Evolutionary conservation across 768 basidiomycete genomes (phyloP), one percentile per base, ranked within the genome.

Genomic region (Amanita brunnescens): DNA sequence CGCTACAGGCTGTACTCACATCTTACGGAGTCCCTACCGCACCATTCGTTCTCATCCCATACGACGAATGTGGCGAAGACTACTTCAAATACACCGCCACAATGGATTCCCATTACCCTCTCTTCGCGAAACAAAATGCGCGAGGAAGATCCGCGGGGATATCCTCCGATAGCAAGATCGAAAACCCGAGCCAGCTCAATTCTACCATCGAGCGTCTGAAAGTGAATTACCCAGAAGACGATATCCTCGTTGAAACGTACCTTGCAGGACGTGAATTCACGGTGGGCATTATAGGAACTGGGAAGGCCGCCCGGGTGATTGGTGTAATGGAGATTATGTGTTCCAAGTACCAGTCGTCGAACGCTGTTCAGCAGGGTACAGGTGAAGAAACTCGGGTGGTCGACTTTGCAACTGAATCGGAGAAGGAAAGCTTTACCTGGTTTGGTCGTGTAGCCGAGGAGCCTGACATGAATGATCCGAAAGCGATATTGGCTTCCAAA

Each of bases 251-350:
- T 54, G 6, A 33, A 59, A 5, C 47, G 61, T 61, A 59, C 44
- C 57, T 64, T 23, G 40, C 44, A 5, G 61, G 62, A 7, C 51
- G 58, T 2, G 62, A 64, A 42, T 60, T 64, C 32, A 64, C 62
- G 2, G 58, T 62, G 1, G 58, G 60, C 6, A 59, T 64, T 59
- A 3, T 55, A 61, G 18, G 51, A n/a, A n/a, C n/a, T n/a, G n/a
- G n/a, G n/a, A n/a, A n/a, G n/a, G n/a, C n/a, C n/a, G n/a, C n/a
- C n/a, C n/a, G n/a, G n/a, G n/a, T n/a, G n/a, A n/a, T n/a, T n/a
- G n/a, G n/a, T n/a, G n/a, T n/a, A n/a, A n/a, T 3, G 13, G 41
- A 42, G 14, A 3, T 42, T 14, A 2, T n/a, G 12, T 42, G 41
- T n/a, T n/a, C n/a, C n/a, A n/a, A n/a, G n/a, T n/a, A n/a, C n/a